phyloP scores from a whole-genome alignment of 148 eudicot species.

The Chenopodium formosanum region DNA sequence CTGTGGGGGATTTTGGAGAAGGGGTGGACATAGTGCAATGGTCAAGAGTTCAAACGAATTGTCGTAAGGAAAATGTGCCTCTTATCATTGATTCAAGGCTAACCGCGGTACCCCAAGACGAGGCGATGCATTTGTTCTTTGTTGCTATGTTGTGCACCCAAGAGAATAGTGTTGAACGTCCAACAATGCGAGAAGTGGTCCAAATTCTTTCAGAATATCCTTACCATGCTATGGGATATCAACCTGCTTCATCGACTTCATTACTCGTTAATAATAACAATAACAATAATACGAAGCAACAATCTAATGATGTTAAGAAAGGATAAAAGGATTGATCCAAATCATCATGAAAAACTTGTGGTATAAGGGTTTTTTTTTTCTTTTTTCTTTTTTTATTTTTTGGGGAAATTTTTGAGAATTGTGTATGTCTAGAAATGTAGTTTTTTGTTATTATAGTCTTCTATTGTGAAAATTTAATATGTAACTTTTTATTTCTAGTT shows the following conservation, averaged over 20 bases:
- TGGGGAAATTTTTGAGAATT: background rate
- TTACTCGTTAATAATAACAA: background rate
- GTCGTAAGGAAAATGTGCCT: constrained; percentile 50
- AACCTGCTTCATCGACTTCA: constrained; percentile 27
- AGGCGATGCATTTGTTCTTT: constrained; percentile 84
- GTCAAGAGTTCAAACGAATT: constrained; percentile 44
- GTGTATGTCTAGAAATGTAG: constrained; percentile 19
- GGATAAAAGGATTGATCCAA: background rate
- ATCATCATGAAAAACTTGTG: constrained; percentile 1
- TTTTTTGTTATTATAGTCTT: constrained; percentile 17
- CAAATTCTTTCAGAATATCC: constrained; percentile 80
- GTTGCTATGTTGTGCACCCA: constrained; percentile 82
- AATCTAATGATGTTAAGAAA: constrained; percentile 2
- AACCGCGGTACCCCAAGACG: constrained; percentile 56
- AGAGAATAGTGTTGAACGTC: constrained; percentile 79
- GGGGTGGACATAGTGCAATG: constrained; percentile 93
- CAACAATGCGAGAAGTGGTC: constrained; percentile 91
- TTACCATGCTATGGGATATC: constrained; percentile 29
- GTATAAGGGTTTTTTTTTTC: constrained; percentile 8
- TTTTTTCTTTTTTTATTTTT: constrained; percentile 5
- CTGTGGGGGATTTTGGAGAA: constrained; percentile 91
- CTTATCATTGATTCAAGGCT: constrained; percentile 57
- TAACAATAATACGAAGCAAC: background rate
- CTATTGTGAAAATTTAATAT: constrained; percentile 17
- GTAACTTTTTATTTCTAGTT: constrained; percentile 21